Evolutionary conservation across 345 rosid genomes (phyloP).

Genomic region (Euclidium syriacum): DNA sequence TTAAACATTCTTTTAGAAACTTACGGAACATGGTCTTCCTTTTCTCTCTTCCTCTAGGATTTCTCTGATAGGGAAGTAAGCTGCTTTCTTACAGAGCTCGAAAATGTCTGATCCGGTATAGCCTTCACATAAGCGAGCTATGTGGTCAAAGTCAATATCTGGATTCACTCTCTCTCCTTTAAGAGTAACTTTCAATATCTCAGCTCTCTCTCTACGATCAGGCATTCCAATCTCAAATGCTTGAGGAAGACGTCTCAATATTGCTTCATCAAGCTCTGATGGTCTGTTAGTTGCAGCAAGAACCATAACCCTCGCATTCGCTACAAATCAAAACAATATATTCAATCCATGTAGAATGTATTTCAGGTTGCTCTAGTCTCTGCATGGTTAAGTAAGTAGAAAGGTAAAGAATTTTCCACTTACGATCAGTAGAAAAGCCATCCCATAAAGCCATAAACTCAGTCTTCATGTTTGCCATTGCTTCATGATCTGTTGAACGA

Average conservation of each 20-base stretch:
- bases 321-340: constrained; percentile 37
- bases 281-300: constrained; percentile 98
- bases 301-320: constrained; percentile 92
- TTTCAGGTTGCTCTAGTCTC: not conserved
- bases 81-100: constrained; percentile 96
- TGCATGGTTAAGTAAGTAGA: not conserved
- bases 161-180: constrained; percentile 73
- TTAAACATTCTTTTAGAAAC: constrained; percentile 20
- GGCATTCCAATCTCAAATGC: constrained; percentile 97
- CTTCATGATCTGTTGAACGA: constrained; percentile 81
- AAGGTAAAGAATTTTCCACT: constrained; percentile 34
- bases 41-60: constrained; percentile 73
- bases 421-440: constrained; percentile 96
- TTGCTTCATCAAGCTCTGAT: constrained; percentile 97
- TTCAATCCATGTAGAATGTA: not conserved
- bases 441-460: constrained; percentile 99
- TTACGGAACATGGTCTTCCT: constrained; percentile 59
- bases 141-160: constrained; percentile 52
- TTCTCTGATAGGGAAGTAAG: constrained; percentile 84
- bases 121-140: constrained; percentile 76
- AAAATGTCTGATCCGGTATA: constrained; percentile 93
- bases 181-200: constrained; percentile 75
- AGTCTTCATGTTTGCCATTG: constrained; percentile 91
- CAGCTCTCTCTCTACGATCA: constrained; percentile 61
- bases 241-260: constrained; percentile 89